Percentiles rank a stretch among this genome's conserved stretches.
phyloP scores from a whole-genome alignment of 441 rosid species.

The Melastoma candidum region DNA sequence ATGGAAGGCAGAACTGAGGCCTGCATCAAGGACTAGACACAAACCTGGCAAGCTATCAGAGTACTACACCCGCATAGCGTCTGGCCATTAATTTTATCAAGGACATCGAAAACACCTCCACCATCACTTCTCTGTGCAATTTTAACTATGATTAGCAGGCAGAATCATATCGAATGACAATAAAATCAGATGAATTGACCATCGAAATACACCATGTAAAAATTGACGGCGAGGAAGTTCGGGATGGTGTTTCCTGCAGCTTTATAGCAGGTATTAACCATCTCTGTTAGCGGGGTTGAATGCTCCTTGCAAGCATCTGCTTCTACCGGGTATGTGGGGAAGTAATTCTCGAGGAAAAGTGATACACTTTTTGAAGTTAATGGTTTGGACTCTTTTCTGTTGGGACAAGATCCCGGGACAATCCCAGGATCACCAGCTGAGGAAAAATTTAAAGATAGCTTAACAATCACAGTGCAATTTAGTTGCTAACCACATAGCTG shows the following conservation, averaged over 20 bases:
- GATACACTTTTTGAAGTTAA: conserved; percentile 57
- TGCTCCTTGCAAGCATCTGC: conserved; percentile 86
- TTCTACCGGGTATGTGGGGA: conserved; percentile 75
- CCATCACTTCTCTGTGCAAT: conserved; percentile 75
- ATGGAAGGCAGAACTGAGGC: background rate
- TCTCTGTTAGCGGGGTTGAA: conserved; percentile 61
- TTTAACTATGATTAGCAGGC: background rate
- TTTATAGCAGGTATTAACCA: conserved; percentile 77
- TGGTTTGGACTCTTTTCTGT: conserved; percentile 71
- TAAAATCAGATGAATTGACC: background rate
- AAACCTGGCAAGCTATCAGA: conserved; percentile 75
- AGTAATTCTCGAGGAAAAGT: conserved; percentile 81
- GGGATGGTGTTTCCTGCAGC: conserved; percentile 74
- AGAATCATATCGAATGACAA: too few relatives aligned
- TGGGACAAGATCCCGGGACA: conserved; percentile 72
- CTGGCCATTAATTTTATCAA: conserved; percentile 81
- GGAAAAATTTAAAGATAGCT: conserved; percentile 14
- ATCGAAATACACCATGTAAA: conserved; percentile 66
- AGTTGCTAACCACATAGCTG: conserved; percentile 3
- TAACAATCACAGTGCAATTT: conserved; percentile 6
- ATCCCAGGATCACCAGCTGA: conserved; percentile 96
- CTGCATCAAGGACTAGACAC: conserved; percentile 11
- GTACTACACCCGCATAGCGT: conserved; percentile 72
- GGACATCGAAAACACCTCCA: conserved; percentile 69
- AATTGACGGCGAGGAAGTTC: conserved; percentile 84